Evolutionary conservation across 768 basidiomycete genomes (phyloP).

Genomic region (Russula brevipes): DNA sequence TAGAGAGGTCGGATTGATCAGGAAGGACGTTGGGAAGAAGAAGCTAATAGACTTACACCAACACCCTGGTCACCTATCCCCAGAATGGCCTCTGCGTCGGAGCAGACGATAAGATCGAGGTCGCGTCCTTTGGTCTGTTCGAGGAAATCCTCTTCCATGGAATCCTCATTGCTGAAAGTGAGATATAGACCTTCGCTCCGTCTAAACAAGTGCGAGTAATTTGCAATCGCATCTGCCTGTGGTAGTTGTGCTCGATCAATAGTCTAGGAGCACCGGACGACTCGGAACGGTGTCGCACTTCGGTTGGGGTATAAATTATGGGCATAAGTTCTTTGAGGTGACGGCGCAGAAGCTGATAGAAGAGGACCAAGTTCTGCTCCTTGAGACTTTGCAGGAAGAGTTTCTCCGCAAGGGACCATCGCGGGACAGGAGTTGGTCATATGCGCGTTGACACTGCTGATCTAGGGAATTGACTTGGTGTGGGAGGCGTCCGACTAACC

Average conservation of each 20-base stretch:
- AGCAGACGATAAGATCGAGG: constrained; percentile 76
- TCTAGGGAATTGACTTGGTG: constrained; percentile 50
- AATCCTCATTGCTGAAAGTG: constrained; percentile 51
- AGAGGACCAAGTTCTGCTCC: constrained; percentile 78
- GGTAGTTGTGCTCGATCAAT: background rate
- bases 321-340: constrained; percentile 49
- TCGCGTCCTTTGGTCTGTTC: constrained; percentile 56
- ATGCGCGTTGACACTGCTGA: constrained; percentile 71
- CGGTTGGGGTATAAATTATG: constrained; percentile 80
- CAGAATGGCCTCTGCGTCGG: constrained; percentile 81
- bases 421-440: constrained; percentile 48
- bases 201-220: constrained; percentile 81
- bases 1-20: constrained; percentile 11
- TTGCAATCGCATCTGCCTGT: constrained; percentile 74
- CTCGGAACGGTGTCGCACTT: constrained; percentile 39
- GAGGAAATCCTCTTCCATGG: constrained; percentile 74
- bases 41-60: constrained; percentile 40
- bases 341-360: constrained; percentile 52
- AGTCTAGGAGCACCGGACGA: background rate
- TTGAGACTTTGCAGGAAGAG: constrained; percentile 69
- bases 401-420: constrained; percentile 54
- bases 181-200: constrained; percentile 74
- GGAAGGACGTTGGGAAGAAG: background rate
- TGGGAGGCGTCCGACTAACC: constrained; percentile 40
- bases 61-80: constrained; percentile 77